Base-by-base conservation (phyloP, 192 early-diverging fungal species). In the Coemansia aciculifera region DNA sequence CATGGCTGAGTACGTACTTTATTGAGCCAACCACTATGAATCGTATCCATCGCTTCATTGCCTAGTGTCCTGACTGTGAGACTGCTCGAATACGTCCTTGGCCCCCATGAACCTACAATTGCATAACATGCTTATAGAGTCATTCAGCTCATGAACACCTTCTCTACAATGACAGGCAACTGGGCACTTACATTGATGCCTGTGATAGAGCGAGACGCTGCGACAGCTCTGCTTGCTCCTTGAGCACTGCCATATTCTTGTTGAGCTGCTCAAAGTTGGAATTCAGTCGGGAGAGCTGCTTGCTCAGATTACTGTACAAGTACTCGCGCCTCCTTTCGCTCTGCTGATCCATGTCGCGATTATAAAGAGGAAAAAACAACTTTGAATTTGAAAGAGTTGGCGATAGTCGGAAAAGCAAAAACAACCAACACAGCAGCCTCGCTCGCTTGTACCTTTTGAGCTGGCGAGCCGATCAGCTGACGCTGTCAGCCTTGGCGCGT, bases 281-380 rank as follows among this genome's bases (percentile, higher is more conserved):
- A 60, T 78, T 74, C 5, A 83, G 77, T 12, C 73, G 67, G 17
- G 59, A 44, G 9, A 83, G 70, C 64, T 83, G 81, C 52, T 70
- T 75, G 73, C 73, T 75, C 39, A 83, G 71, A 42, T 83, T 76
- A 48, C 37, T 66, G 61, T 83, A 83, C 34, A 83, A 60, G 40
- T 49, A 75, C 65, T 78, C 76, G 27, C 81, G 69, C 3, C 77
- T 66, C 60, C 70, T 64, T 34, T 83, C 80, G 65, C 40, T 73
- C 52, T 64, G 65, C n/a, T 48, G 64, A 64, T 83, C 76, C 76
- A 83, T 79, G 17, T 11, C 17, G 40, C 19, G 15, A 3, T 39
- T 59, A 44, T 10, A 27, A 27, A 32, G 3, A n/a, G n/a, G n/a
- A n/a, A n/a, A n/a, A n/a, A n/a, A n/a, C n/a, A 60, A 12, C 11